Conservation (phyloP, 768 basidiomycete species). For the Agaricus blazei region DNA sequence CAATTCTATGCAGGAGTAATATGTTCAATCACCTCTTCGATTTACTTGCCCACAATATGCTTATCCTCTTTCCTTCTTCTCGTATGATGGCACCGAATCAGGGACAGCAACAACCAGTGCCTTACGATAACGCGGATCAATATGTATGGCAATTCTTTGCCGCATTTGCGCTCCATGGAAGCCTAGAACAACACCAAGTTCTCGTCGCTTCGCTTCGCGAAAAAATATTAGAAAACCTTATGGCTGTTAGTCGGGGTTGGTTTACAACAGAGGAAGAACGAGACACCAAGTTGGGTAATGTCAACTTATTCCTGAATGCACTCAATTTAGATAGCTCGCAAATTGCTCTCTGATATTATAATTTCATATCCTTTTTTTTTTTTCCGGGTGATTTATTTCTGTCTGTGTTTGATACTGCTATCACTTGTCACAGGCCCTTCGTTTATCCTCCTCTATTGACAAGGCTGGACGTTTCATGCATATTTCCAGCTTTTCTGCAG, state of each 20-base stretch:
- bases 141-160: conserved; percentile 96
- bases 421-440: neutral
- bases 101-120: conserved; percentile 30
- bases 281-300: conserved; percentile 79
- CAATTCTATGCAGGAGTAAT: conserved; percentile 54
- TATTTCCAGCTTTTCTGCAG: neutral
- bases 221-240: conserved; percentile 89
- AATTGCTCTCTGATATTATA: conserved; percentile 46
- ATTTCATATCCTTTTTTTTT: neutral
- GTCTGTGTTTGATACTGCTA: neutral
- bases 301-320: conserved; percentile 86
- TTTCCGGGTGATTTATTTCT: conserved; percentile 1
- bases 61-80: conserved; percentile 85
- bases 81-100: conserved; percentile 41
- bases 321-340: conserved; percentile 66
- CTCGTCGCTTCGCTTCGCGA: conserved; percentile 85
- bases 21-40: conserved; percentile 88
- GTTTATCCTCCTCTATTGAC: neutral
- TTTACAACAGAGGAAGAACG: conserved; percentile 67
- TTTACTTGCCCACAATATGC: conserved; percentile 69
- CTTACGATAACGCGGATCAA: conserved; percentile 71
- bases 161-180: conserved; percentile 80
- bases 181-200: conserved; percentile 81
- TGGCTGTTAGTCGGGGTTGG: conserved; percentile 74
- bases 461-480: neutral